These are phyloP conservation scores for Trypanosoma brucei DNA, from an alignment of 208 protist genomes.

Conservation along the genomic window DNA sequence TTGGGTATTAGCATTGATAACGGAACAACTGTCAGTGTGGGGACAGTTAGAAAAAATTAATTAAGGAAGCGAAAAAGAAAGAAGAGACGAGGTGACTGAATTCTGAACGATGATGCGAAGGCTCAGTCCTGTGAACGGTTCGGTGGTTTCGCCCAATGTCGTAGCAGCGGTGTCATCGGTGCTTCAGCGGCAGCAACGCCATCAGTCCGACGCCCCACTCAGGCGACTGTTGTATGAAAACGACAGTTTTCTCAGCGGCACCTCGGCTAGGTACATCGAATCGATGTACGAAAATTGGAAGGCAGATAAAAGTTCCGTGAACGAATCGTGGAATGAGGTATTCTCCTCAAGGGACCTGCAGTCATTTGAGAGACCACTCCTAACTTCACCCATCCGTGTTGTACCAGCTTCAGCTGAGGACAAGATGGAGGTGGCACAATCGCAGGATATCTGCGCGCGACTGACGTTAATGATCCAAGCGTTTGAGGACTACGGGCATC, in stretches of 20 bases:
- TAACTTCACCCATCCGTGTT: constrained; percentile 60
- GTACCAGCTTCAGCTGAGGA: constrained; percentile 39
- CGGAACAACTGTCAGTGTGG: no score
- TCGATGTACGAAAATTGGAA: constrained; percentile 80
- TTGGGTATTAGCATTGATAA: no score
- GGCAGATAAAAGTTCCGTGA: constrained; percentile 64
- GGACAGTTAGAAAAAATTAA: no score
- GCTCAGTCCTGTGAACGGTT: constrained; percentile 12
- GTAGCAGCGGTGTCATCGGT: background rate
- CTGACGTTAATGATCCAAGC: constrained; percentile 87
- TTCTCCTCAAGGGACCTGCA: constrained; percentile 39
- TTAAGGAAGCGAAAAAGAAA: no score
- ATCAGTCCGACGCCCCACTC: constrained; percentile 21
- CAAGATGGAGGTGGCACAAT: constrained; percentile 51
- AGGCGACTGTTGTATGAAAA: constrained; percentile 71
- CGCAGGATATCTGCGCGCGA: constrained; percentile 65
- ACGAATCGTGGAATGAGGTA: constrained; percentile 64
- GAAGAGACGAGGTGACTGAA: background rate
- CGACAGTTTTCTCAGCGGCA: constrained; percentile 82
- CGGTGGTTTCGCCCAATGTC: background rate
- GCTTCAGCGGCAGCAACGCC: constrained; percentile 14
- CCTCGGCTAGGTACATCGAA: constrained; percentile 80
- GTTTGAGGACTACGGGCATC: constrained; percentile 86
- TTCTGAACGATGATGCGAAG: constrained; percentile 62
- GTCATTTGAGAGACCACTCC: constrained; percentile 53